Base-by-base conservation (phyloP, 768 basidiomycete genomes). In the Kwoniella sp. region DNA sequence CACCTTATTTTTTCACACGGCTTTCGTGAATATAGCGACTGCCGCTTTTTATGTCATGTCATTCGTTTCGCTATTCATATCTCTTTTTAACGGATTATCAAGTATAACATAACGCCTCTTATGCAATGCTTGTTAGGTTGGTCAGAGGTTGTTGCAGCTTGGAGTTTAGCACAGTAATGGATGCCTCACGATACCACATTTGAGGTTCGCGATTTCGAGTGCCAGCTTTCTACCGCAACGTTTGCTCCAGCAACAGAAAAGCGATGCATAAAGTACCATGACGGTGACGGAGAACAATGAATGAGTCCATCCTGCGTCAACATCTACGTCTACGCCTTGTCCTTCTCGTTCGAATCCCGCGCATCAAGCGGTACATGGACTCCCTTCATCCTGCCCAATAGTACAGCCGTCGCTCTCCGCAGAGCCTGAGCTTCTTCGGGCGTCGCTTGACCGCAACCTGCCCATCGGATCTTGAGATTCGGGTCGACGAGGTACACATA, bases 401-500 rank as follows among this genome's bases (percentile, higher is more conserved):
- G 61, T 0, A 82, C 81, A 22, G 77, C 78, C 41, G 77, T 73
- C 23, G 78, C 80, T 86, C 86, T 87, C 78, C 88, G 84, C 59
- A 96, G 81, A 13, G 87, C 85, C 61, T 86, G 82, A 2, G 85
- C 83, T 79, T 97, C 94, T 65, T 91, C 87, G 2, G 79, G 75
- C 65, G 86, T 89, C 0, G 93, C 91, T 72, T 91, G 90, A 7
- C 89, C 92, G 70, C 92, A 90, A 11, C 87, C 95, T 0, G 90
- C 94, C 95, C 95, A 98, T 22, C 95, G 86, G 53, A 98, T 86
- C 79, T 87, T 90, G 66, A 88, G 78, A 65, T 91, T 87, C 79
- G 88, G 86, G 76, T 98, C 95, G 28, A 97, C 86, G 13, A 98
- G 84, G 75, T 90, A 98, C 15, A 94, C 88, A 75, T 95, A 96